Base-by-base conservation (phyloP, 805 yeast species). In the Metschnikowia koreensis region DNA sequence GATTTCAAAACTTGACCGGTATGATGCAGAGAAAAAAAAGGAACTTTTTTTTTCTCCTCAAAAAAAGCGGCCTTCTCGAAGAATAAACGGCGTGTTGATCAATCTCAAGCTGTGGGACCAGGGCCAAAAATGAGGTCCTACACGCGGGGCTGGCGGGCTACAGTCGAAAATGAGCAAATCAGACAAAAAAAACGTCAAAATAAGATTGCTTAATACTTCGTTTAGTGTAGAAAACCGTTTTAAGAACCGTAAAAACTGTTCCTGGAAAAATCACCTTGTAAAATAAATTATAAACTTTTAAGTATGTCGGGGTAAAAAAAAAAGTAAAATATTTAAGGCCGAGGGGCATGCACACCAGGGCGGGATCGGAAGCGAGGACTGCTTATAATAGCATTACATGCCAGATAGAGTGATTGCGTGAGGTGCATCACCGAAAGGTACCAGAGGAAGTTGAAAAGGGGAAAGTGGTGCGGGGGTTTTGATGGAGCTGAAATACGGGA, bases 291-390 rank as follows among this genome's bases (percentile, higher is more conserved):
- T 31, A 31, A 12, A 31, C 13, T 31, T 31, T 12, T 12, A 31
- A 31, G 34, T 12, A 31, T 10, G 6, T 10, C 34, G 34, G 34
- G 13, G 34, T 31, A 31, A 31, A 31, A 31, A 31, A 31, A 22
- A 22, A 22, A 22, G 22, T 22, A 22, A 22, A 22, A 22, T 22
- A 31, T 12, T 31, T 31, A 12, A 31, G 13, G 34, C 13, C 12
- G 34, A 44, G 52, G 52, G 48, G 48, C 13, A 29, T 45, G 48
- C 48, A 44, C 38, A 45, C 33, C 26, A n/a, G 15, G 31, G 44
- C n/a, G 26, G 41, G 27, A 33, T 8, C 8, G 38, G 6, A 31
- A 31, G 34, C 34, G 34, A 12, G 34, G 10, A 31, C 34, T 31
- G 34, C 34, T 10, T 31, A 10, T 12, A 31, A 31, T 12, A 31